Percentiles rank a stretch among this genome's conserved stretches.
These are phyloP conservation scores for Neurospora crassa DNA, from an alignment of 2,329 filamentous ascomycete genomes.

Conservation along the genomic window DNA sequence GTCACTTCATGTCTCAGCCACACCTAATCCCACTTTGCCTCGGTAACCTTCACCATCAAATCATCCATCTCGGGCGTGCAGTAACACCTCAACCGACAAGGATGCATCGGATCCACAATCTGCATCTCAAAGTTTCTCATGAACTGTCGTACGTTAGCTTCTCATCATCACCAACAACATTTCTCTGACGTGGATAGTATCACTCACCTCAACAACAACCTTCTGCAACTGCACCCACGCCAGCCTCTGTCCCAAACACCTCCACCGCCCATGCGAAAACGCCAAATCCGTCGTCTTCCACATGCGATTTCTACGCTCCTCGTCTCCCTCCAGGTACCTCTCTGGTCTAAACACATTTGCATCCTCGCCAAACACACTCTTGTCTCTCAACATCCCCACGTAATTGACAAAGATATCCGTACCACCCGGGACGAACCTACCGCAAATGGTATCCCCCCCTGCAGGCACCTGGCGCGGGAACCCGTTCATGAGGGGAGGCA, in stretches of 20 bases:
- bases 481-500: conserved; percentile 31
- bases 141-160: neutral
- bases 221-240: conserved; percentile 33
- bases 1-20: too few relatives aligned
- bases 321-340: conserved; percentile 29
- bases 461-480: conserved; percentile 23
- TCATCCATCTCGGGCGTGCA: neutral
- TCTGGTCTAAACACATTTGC: conserved; percentile 28
- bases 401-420: conserved; percentile 34
- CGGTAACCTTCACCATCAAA: neutral
- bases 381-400: conserved; percentile 30
- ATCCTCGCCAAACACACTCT: conserved; percentile 15
- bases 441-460: conserved; percentile 24
- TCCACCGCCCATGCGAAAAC: conserved; percentile 28
- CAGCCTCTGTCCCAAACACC: conserved; percentile 30
- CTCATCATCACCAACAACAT: neutral
- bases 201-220: conserved; percentile 20
- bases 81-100: neutral
- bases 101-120: neutral
- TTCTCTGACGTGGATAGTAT: too few relatives aligned
- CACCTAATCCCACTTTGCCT: neutral
- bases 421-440: conserved; percentile 34
- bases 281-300: conserved; percentile 25
- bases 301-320: conserved; percentile 20
- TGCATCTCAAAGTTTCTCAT: conserved; percentile 3